These are phyloP conservation scores for Papiliotrema laurentii DNA, from an alignment of 1,284 basidiomycete species.

Conservation along the genomic window DNA sequence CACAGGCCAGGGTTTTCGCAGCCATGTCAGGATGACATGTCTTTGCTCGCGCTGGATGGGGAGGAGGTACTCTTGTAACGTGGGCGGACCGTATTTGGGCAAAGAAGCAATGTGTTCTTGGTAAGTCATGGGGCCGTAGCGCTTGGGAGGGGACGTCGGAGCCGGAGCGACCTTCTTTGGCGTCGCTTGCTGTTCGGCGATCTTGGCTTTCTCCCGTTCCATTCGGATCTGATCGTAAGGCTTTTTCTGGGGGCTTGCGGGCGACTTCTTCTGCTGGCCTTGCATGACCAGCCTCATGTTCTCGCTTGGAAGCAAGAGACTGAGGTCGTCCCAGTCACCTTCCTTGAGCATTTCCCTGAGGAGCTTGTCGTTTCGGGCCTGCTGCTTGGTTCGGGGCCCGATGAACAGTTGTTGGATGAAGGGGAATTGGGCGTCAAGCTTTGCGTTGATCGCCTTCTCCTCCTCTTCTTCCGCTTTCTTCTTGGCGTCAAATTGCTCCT, in stretches of 20 bases:
- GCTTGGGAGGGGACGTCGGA: not conserved
- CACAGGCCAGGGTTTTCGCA: constrained; percentile 27
- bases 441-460: constrained; percentile 15
- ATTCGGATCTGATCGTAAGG: constrained; percentile 22
- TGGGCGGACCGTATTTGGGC: constrained; percentile 23
- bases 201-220: constrained; percentile 32
- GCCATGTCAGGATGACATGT: constrained; percentile 26
- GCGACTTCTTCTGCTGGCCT: constrained; percentile 6
- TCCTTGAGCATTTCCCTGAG: constrained; percentile 23
- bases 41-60: constrained; percentile 28
- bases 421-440: constrained; percentile 25
- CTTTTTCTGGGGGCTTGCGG: constrained; percentile 10
- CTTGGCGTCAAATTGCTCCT: constrained; percentile 19
- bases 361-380: constrained; percentile 22
- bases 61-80: constrained; percentile 17
- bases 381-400: constrained; percentile 34
- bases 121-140: constrained; percentile 25
- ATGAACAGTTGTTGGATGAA: constrained; percentile 33
- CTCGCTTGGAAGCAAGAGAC: constrained; percentile 19
- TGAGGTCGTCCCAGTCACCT: constrained; percentile 25
- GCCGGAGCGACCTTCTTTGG: not conserved
- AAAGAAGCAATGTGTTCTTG: constrained; percentile 23
- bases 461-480: constrained; percentile 13
- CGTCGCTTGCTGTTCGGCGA: constrained; percentile 14
- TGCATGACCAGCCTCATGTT: constrained; percentile 19